Evolutionary conservation across 2,329 filamentous ascomycete species (phyloP).

Genomic region (Emmonsiellopsis sp.): DNA sequence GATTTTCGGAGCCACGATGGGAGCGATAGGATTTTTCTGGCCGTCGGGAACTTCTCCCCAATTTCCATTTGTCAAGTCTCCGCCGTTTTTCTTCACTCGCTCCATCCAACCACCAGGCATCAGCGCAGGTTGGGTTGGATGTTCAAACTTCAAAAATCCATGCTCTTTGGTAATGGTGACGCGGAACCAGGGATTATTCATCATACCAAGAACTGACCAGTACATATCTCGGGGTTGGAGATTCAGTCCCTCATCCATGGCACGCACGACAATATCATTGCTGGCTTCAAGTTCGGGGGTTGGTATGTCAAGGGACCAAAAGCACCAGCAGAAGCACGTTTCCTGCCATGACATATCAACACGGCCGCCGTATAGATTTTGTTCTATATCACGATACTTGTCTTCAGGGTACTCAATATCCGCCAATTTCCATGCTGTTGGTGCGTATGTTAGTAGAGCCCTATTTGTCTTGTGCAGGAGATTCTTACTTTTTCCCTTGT

Average conservation of each 20-base stretch:
- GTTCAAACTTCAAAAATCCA: constrained; percentile 64
- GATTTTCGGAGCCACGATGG: constrained; percentile 55
- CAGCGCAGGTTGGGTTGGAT: constrained; percentile 73
- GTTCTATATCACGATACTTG: constrained; percentile 59
- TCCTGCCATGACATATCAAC: constrained; percentile 78
- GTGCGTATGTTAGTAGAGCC: not conserved
- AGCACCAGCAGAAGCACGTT: constrained; percentile 82
- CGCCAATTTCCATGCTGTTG: constrained; percentile 61
- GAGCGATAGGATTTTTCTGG: constrained; percentile 30
- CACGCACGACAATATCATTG: constrained; percentile 68
- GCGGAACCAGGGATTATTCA: constrained; percentile 94
- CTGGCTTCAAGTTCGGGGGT: constrained; percentile 53
- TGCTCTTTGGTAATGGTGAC: constrained; percentile 65
- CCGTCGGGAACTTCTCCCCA: constrained; percentile 68
- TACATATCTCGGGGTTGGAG: constrained; percentile 89
- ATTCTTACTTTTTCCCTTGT: constrained; percentile 58
- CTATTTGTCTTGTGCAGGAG: not conserved
- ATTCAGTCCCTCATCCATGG: constrained; percentile 86
- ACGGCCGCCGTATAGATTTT: constrained; percentile 61
- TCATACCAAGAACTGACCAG: constrained; percentile 92
- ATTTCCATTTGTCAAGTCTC: constrained; percentile 68
- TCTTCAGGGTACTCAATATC: constrained; percentile 79
- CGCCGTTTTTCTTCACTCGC: constrained; percentile 70
- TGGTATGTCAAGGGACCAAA: constrained; percentile 68
- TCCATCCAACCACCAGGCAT: constrained; percentile 90